Percentiles rank a stretch among this genome's conserved stretches.
Conservation (phyloP, 2,329 filamentous ascomycete species). For the Ophiognomonia clavigignenti-juglandacearum region DNA sequence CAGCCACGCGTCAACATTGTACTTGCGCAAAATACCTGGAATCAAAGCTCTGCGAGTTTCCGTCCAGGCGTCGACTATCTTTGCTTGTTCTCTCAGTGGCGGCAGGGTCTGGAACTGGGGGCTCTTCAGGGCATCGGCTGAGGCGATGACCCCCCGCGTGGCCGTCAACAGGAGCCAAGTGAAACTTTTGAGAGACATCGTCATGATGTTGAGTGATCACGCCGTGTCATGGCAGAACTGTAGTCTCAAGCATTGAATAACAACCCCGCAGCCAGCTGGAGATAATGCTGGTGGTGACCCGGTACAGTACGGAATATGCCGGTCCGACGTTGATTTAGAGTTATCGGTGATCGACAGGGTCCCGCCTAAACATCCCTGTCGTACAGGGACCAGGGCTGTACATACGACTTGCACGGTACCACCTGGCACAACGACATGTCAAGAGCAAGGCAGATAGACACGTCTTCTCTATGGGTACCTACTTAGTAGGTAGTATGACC, state of each 20-base stretch:
- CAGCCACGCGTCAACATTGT: constrained; percentile 44
- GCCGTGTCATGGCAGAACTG: too few relatives aligned
- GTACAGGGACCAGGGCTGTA: too few relatives aligned
- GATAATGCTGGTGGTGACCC: too few relatives aligned
- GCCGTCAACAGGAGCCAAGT: neutral
- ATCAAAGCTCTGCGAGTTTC: constrained; percentile 36
- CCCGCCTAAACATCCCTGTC: neutral
- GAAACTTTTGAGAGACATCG: neutral
- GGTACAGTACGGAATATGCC: neutral
- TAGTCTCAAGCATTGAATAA: too few relatives aligned
- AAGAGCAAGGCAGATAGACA: too few relatives aligned
- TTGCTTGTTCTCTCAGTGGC: constrained; percentile 37
- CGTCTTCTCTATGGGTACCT: too few relatives aligned
- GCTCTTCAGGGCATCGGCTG: constrained; percentile 15
- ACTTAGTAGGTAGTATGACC: too few relatives aligned
- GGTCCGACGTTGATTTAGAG: neutral
- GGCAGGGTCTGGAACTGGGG: constrained; percentile 35
- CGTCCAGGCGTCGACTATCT: constrained; percentile 39
- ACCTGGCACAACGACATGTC: too few relatives aligned
- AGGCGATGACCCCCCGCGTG: neutral
- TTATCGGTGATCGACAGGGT: neutral
- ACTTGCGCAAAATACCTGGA: constrained; percentile 37
- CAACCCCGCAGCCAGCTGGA: too few relatives aligned
- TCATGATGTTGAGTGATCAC: neutral
- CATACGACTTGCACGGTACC: too few relatives aligned